Evolutionary conservation across 2,329 filamentous ascomycete genomes (phyloP), one percentile per base, ranked within the genome.

Genomic region (Capronia epimyces): DNA sequence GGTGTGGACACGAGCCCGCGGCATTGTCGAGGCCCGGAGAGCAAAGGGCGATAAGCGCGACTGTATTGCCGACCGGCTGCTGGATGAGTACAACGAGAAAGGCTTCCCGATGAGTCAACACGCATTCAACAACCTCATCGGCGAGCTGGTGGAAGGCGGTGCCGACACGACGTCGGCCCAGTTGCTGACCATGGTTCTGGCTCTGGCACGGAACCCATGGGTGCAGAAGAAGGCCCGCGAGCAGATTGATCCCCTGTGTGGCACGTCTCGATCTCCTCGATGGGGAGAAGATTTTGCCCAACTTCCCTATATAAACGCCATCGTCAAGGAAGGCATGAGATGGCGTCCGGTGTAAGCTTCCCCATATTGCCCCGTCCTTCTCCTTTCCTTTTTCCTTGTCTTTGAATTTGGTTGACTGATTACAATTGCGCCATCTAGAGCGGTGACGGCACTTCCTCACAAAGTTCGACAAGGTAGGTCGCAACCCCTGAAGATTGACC

Each of bases 31-130:
- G 18, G 34, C 45, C n/a, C 39, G 46, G 37, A 4, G 53, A 52
- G 20, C 51, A 31, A 16, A 49, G 49, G 6, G 60, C 50, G 5
- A 57, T 46, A 8, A 37, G 37, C 54, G 62, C 9, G 57, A 62
- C 8, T 65, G 59, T 12, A 66, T 73, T 37, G 64, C 73, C 50
- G 71, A 75, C 55, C 53, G 53, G 7, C 61, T 73, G 0, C 62
- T 75, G 1, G 67, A 73, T 40, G 50, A 45, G 29, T 44, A 49
- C 13, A 39, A 44, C 7, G 32, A 44, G 16, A 49, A 48, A 16
- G 44, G 44, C 22, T 34, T 29, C 13, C 24, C 10, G 37, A 55
- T 43, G 13, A 52, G 21, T 44, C 37, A 21, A 39, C 24, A 16
- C 39, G 46, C 2, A 21, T 49, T 31, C 58, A 55, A 48, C 24